Percentiles rank a stretch among this genome's conserved stretches.
These are phyloP conservation scores for Claviceps fusiformis DNA, from an alignment of 2,329 filamentous ascomycete species.

Conservation along the genomic window DNA sequence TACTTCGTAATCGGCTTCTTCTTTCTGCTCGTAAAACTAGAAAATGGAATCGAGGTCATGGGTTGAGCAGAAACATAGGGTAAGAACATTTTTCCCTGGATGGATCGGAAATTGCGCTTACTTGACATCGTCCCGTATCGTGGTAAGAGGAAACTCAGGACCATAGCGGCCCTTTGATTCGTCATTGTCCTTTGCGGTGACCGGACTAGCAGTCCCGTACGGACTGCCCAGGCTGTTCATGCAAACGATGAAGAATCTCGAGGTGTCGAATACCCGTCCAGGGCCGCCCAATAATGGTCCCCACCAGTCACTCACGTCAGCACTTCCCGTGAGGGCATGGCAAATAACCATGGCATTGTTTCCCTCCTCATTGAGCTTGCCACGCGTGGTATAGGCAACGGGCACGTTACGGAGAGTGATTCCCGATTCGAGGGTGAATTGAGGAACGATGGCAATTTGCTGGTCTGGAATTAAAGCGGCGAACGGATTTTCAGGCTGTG, in stretches of 20 bases:
- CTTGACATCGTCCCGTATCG: conserved; percentile 91
- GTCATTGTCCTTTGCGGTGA: conserved; percentile 78
- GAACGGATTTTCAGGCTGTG: conserved; percentile 87
- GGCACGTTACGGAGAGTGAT: conserved; percentile 66
- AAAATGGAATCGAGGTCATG: neutral
- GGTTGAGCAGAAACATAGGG: neutral
- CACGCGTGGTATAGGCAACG: conserved; percentile 53
- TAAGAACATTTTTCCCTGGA: neutral
- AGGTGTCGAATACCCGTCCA: conserved; percentile 68
- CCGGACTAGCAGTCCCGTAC: conserved; percentile 76
- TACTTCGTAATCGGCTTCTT: neutral
- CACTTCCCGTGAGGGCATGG: conserved; percentile 73
- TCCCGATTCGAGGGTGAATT: conserved; percentile 87
- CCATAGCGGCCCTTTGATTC: conserved; percentile 65
- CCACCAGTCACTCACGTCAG: conserved; percentile 83
- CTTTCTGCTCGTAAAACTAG: neutral
- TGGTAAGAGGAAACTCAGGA: conserved; percentile 91
- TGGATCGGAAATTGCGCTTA: conserved; percentile 28
- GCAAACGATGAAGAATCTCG: conserved; percentile 73
- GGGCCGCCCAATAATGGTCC: conserved; percentile 66
- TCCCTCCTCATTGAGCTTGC: conserved; percentile 41
- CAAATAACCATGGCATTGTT: conserved; percentile 67
- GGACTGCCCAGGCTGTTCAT: conserved; percentile 78
- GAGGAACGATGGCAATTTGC: conserved; percentile 71
- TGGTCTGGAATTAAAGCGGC: conserved; percentile 77